Conservation (phyloP, 2,329 filamentous ascomycete genomes). For the Escovopsis sp. region DNA sequence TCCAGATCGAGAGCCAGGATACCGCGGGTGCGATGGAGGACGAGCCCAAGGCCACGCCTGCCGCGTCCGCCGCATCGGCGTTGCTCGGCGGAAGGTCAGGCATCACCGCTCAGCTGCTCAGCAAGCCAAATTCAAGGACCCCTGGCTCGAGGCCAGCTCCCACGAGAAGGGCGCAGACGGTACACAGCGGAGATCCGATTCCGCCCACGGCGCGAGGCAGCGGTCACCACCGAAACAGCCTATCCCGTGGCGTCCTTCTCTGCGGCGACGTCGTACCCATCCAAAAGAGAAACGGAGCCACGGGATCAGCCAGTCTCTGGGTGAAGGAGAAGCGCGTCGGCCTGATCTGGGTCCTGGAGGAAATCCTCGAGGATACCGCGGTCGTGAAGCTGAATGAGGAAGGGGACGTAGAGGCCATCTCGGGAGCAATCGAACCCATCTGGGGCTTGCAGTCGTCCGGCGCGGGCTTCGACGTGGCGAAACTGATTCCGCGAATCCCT, state of each 20-base stretch:
- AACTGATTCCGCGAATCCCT: conserved; percentile 70
- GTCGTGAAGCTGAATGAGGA: conserved; percentile 63
- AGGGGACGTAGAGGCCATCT: conserved; percentile 53
- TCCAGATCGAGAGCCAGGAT: conserved; percentile 30
- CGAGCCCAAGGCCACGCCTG: conserved; percentile 20
- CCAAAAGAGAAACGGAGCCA: conserved; percentile 83
- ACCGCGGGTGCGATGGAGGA: conserved; percentile 17
- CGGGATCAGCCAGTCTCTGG: conserved; percentile 89
- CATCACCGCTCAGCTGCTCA: conserved; percentile 77
- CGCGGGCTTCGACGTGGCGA: conserved; percentile 58
- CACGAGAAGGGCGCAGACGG: conserved; percentile 46
- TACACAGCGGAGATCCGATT: conserved; percentile 40
- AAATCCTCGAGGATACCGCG: conserved; percentile 90
- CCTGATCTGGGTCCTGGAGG: conserved; percentile 93
- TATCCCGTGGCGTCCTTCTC: conserved; percentile 75
- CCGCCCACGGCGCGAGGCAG: conserved; percentile 38
- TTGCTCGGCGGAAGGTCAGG: conserved; percentile 57
- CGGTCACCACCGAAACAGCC: conserved; percentile 53
- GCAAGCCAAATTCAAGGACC: conserved; percentile 55
- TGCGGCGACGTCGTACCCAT: conserved; percentile 98
- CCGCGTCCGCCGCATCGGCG: conserved; percentile 28
- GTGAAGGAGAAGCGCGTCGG: conserved; percentile 94
- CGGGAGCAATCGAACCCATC: conserved; percentile 68
- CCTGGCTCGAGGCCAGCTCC: conserved; percentile 36
- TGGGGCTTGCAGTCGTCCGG: conserved; percentile 62